These are phyloP conservation scores for Stromatinia cepivora DNA, from an alignment of 2,329 filamentous ascomycete species.

Conservation along the genomic window DNA sequence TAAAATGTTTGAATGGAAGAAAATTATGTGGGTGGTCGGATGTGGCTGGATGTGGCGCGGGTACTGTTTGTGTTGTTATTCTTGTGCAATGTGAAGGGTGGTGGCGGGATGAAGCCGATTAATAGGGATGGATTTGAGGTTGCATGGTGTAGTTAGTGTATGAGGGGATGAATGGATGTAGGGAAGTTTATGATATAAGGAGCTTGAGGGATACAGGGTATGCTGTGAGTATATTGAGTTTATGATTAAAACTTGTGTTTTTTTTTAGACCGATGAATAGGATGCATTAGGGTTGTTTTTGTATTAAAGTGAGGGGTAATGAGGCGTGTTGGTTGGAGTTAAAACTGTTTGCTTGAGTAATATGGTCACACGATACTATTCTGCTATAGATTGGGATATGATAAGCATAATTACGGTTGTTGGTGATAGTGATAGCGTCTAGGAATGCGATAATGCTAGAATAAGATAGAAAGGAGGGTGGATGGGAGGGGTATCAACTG, in stretches of 20 bases:
- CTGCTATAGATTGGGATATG: background rate
- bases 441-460: background rate
- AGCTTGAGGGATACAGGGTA: background rate
- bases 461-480: background rate
- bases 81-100: background rate
- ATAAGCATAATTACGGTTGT: background rate
- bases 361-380: background rate
- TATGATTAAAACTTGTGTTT: background rate
- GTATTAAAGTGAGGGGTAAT: background rate
- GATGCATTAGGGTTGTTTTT: background rate
- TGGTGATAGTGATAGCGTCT: background rate
- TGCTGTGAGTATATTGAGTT: background rate
- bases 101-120: no score
- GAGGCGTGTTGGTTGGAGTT: background rate
- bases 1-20: background rate
- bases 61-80: background rate
- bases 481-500: background rate
- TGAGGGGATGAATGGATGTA: background rate
- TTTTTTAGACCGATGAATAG: background rate
- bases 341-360: no score
- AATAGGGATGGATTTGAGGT: background rate
- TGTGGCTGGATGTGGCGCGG: conserved; percentile 1
- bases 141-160: no score
- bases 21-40: background rate
- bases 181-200: no score